phyloP scores from a whole-genome alignment of 805 yeast species.

The Ogataea trehalophila region DNA sequence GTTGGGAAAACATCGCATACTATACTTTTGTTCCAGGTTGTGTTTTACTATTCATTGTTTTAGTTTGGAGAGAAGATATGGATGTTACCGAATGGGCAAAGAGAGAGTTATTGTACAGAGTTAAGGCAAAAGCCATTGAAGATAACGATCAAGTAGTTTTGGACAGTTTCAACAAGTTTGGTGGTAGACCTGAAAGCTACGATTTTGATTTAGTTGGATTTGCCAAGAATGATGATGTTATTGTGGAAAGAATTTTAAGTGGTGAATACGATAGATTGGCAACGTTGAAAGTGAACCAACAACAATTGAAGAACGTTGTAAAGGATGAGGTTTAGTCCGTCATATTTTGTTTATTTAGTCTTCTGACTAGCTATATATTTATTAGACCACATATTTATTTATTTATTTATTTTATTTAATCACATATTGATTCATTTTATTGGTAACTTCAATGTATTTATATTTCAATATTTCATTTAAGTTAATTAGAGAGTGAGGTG shows the following conservation, averaged over 20 bases:
- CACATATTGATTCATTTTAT: no score
- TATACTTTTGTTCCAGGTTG: constrained; percentile 69
- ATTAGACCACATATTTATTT: constrained; percentile 1
- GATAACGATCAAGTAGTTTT: constrained; percentile 52
- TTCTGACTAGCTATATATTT: constrained; percentile 1
- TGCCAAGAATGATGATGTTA: constrained; percentile 66
- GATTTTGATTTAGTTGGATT: constrained; percentile 52
- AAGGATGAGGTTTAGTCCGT: not conserved
- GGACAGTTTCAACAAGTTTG: constrained; percentile 33
- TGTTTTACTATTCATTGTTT: constrained; percentile 47
- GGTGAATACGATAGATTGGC: constrained; percentile 79
- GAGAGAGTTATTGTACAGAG: constrained; percentile 74
- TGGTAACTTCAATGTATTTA: no score
- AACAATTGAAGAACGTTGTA: constrained; percentile 4
- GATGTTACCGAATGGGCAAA: constrained; percentile 73
- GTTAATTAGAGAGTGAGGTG: no score
- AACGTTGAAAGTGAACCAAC: constrained; percentile 46
- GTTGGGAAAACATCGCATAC: constrained; percentile 78
- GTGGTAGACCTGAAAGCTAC: constrained; percentile 35
- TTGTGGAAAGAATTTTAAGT: constrained; percentile 73
- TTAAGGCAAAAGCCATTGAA: constrained; percentile 58
- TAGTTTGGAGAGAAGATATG: constrained; percentile 46
- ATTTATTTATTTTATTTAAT: not conserved
- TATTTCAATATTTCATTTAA: no score
- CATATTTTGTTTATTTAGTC: constrained; percentile 1